A percentile compares a stretch with the other conserved stretches of the same genome.
These are phyloP conservation scores for Fraxinus sp. DNA, from an alignment of 305 asterid genomes.

Conservation along the genomic window DNA sequence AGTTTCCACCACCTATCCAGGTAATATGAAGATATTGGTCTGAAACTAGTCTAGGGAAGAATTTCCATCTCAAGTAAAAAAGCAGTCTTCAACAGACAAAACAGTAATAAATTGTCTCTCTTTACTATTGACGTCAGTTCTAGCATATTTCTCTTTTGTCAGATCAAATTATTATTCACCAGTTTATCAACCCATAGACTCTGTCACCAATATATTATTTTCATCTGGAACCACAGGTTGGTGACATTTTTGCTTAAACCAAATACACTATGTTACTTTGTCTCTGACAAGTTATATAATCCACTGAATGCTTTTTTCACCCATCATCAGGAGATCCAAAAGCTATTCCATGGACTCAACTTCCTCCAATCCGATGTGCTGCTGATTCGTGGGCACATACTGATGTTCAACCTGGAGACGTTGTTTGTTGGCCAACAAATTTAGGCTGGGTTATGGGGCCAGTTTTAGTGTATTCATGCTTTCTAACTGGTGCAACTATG, in stretches of 20 bases:
- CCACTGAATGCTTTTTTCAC: neutral
- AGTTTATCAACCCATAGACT: constrained; percentile 59
- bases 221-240: constrained; percentile 96
- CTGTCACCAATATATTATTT: constrained; percentile 78
- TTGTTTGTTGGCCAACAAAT: constrained; percentile 90
- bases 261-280: neutral
- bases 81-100: constrained; percentile 9
- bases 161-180: constrained; percentile 64
- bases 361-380: constrained; percentile 79
- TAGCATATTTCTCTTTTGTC: constrained; percentile 32
- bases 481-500: constrained; percentile 77
- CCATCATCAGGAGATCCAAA: constrained; percentile 78
- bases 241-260: constrained; percentile 16
- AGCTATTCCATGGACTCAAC: constrained; percentile 96
- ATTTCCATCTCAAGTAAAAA: neutral
- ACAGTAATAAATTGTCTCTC: constrained; percentile 11
- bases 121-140: constrained; percentile 9
- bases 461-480: constrained; percentile 67
- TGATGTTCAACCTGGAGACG: constrained; percentile 61
- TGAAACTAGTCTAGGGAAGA: neutral
- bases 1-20: constrained; percentile 51
- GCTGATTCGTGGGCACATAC: constrained; percentile 80
- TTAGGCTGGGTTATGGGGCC: constrained; percentile 99
- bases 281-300: neutral
- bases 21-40: constrained; percentile 30